These are phyloP conservation scores for Ogataea haglerorum DNA, from an alignment of 805 yeast genomes.

Conservation along the genomic window DNA sequence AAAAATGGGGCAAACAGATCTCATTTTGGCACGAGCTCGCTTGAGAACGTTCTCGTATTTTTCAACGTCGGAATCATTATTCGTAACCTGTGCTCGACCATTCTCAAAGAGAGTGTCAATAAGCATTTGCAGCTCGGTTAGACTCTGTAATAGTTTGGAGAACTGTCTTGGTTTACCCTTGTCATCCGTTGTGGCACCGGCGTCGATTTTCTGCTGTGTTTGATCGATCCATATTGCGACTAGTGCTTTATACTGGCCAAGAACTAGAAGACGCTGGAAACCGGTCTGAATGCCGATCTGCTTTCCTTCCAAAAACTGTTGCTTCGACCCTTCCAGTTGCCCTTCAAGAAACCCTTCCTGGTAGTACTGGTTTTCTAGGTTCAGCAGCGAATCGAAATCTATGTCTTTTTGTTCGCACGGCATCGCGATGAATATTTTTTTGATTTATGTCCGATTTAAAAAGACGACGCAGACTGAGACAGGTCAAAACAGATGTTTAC, in stretches of 20 bases:
- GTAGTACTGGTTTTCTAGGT: slow-evolving; percentile 62
- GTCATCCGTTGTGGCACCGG: slow-evolving; percentile 4
- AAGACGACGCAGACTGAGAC: slow-evolving; percentile 8
- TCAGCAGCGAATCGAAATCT: slow-evolving; percentile 53
- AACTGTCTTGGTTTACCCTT: slow-evolving; percentile 19
- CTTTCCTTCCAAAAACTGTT: slow-evolving; percentile 72
- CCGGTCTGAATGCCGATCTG: slow-evolving; percentile 82
- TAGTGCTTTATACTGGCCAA: slow-evolving; percentile 65
- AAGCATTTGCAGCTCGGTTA: slow-evolving; percentile 19
- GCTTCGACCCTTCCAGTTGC: slow-evolving; percentile 50
- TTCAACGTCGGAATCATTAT: slow-evolving; percentile 28
- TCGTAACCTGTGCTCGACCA: slow-evolving; percentile 19
- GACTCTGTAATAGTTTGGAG: slow-evolving; percentile 15
- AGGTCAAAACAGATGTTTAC: slow-evolving; percentile 17
- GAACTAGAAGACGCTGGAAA: slow-evolving; percentile 60
- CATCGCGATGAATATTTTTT: slow-evolving; percentile 11
- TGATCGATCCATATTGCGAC: slow-evolving; percentile 37
- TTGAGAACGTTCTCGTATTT: slow-evolving; percentile 28
- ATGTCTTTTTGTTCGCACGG: slow-evolving; percentile 33
- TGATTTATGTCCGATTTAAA: slow-evolving; percentile 18
- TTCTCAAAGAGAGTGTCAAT: slow-evolving; percentile 22
- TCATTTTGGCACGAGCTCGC: slow-evolving; percentile 25
- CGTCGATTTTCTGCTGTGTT: slow-evolving; percentile 7
- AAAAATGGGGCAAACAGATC: slow-evolving; percentile 26
- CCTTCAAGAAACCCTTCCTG: slow-evolving; percentile 74